Conservation (phyloP, 371 early-diverging fungal species). For the Saksenaea vasiformis region DNA sequence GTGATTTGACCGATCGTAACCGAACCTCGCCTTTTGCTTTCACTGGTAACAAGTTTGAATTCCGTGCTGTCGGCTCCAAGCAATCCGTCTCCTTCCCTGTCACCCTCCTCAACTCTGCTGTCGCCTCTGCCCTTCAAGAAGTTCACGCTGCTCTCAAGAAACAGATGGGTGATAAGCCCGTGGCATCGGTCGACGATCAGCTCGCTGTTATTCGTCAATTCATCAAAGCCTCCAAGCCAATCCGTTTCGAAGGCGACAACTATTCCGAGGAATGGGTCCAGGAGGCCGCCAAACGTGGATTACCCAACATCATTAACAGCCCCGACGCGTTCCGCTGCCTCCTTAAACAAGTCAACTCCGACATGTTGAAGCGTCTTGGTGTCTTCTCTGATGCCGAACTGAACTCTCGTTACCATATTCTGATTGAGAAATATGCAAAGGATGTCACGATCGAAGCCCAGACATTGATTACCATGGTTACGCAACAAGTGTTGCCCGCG, state of each 20-base stretch:
- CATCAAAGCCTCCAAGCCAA: slow-evolving; percentile 79
- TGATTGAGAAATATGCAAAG: slow-evolving; percentile 95
- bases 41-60: slow-evolving; percentile 99
- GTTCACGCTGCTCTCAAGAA: slow-evolving; percentile 72
- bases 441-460: slow-evolving; percentile 93
- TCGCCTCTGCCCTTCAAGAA: slow-evolving; percentile 80
- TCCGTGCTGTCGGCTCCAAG: slow-evolving; percentile 98
- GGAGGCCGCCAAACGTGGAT: slow-evolving; percentile 86
- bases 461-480: slow-evolving; percentile 83
- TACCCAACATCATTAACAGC: slow-evolving; percentile 88
- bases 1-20: slow-evolving; percentile 98
- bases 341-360: slow-evolving; percentile 65
- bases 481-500: slow-evolving; percentile 87
- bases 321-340: slow-evolving; percentile 89
- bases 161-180: slow-evolving; percentile 78
- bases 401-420: slow-evolving; percentile 90
- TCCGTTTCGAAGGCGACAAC: slow-evolving; percentile 97
- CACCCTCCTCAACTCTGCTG: slow-evolving; percentile 90
- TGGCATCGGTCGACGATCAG: slow-evolving; percentile 85
- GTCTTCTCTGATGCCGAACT: slow-evolving; percentile 90
- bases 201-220: slow-evolving; percentile 83
- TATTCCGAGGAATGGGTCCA: slow-evolving; percentile 83
- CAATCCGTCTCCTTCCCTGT: slow-evolving; percentile 97
- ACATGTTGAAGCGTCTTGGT: slow-evolving; percentile 78
- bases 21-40: slow-evolving; percentile 98